Percentiles rank a stretch among this genome's conserved stretches.
Conservation (phyloP, 345 rosid species). For the Ceriops tagal region DNA sequence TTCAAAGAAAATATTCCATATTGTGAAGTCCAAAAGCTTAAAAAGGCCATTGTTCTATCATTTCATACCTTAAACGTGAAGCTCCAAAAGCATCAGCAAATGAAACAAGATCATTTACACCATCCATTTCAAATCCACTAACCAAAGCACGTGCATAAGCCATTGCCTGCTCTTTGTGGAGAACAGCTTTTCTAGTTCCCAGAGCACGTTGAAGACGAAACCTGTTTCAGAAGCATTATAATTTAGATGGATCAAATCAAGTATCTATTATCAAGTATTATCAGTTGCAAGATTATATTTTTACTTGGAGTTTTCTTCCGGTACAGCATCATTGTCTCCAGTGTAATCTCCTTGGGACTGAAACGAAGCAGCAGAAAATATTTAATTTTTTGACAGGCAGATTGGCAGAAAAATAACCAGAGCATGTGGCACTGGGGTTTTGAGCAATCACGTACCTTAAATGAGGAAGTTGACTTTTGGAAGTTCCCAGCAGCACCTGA, state of each 20-base stretch:
- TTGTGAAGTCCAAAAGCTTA: background rate
- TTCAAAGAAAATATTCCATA: too few species aligned
- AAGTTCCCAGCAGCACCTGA: conserved; percentile 40
- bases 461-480: conserved; percentile 41
- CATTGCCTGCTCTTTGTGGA: conserved; percentile 97
- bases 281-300: conserved; percentile 12
- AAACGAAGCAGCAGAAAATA: conserved; percentile 18
- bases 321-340: conserved; percentile 36
- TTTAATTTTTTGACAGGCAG: conserved; percentile 14
- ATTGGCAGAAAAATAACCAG: conserved; percentile 4
- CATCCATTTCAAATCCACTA: conserved; percentile 75
- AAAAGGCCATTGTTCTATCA: background rate
- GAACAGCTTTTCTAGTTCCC: conserved; percentile 72
- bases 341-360: conserved; percentile 43
- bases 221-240: conserved; percentile 41
- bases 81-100: conserved; percentile 95
- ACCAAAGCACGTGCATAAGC: conserved; percentile 93
- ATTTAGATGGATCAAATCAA: conserved; percentile 9
- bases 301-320: conserved; percentile 86
- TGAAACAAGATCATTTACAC: conserved; percentile 64
- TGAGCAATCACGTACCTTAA: conserved; percentile 44
- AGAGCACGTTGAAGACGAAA: conserved; percentile 79
- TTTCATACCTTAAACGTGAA: conserved; percentile 68
- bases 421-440: background rate
- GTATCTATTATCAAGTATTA: conserved; percentile 1